Percentiles rank a stretch among this genome's conserved stretches.
Evolutionary conservation across 805 yeast genomes (phyloP).

Genomic region (Wickerhamomyces subpelliculosus): DNA sequence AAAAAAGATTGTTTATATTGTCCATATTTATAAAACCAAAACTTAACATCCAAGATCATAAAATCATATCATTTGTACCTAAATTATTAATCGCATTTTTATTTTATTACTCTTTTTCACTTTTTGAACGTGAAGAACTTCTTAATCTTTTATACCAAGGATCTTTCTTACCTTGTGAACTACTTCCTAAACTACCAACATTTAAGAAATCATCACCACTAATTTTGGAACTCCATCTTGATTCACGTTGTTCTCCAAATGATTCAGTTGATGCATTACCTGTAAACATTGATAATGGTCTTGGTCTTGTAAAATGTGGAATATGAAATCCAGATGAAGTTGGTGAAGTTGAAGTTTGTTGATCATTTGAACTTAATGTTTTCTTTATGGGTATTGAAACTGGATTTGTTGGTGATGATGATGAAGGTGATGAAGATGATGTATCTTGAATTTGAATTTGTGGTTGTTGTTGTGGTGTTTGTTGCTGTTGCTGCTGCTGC

Average conservation of each 20-base stretch:
- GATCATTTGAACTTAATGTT: too few relatives aligned
- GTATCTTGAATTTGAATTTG: background rate
- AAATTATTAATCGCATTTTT: too few relatives aligned
- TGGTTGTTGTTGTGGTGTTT: background rate
- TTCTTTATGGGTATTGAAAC: too few relatives aligned
- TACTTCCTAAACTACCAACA: conserved; percentile 17
- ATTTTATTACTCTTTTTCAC: background rate
- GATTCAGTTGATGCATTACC: conserved; percentile 3
- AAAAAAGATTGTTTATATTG: too few relatives aligned
- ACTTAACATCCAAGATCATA: too few relatives aligned
- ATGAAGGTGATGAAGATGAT: background rate
- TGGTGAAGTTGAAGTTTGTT: background rate
- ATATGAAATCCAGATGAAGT: background rate
- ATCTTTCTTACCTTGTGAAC: conserved; percentile 29
- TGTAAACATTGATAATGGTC: conserved; percentile 19
- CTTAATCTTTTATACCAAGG: conserved; percentile 41
- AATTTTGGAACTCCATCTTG: conserved; percentile 19
- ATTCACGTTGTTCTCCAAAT: conserved; percentile 14
- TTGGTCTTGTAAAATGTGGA: conserved; percentile 1
- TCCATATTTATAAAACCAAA: too few relatives aligned
- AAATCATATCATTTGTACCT: too few relatives aligned
- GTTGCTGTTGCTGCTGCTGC: background rate
- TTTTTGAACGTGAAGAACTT: conserved; percentile 27
- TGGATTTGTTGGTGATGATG: background rate
- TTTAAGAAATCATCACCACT: conserved; percentile 5